A percentile compares a stretch with the other conserved stretches of the same genome.
Evolutionary conservation across 768 basidiomycete genomes (phyloP).

Genomic region (Naematelia aurantialba): DNA sequence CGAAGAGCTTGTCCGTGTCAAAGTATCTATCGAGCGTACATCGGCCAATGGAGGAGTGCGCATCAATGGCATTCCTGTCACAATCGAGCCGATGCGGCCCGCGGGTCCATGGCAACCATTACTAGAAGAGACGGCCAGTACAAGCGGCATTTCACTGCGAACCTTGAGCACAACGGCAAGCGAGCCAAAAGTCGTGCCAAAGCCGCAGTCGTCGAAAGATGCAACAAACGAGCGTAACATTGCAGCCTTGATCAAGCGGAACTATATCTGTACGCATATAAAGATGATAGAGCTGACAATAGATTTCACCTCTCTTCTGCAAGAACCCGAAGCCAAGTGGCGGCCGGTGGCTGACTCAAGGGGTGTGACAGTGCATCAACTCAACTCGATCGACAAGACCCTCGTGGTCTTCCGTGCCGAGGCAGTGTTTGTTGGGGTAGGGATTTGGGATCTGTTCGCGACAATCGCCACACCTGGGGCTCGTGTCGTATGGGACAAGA

Average conservation of each 20-base stretch:
- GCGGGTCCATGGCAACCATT: slow-evolving; percentile 19
- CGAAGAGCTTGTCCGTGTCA: slow-evolving; percentile 75
- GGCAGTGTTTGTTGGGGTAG: slow-evolving; percentile 92
- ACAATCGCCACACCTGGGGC: slow-evolving; percentile 83
- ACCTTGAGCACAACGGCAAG: slow-evolving; percentile 40
- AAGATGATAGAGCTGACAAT: slow-evolving; percentile 9
- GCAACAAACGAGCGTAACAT: slow-evolving; percentile 55
- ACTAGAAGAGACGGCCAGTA: slow-evolving; percentile 40
- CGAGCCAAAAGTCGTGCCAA: slow-evolving; percentile 4
- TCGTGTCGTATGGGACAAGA: slow-evolving; percentile 79
- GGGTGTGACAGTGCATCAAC: slow-evolving; percentile 89
- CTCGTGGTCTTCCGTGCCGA: slow-evolving; percentile 93
- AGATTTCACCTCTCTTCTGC: slow-evolving; percentile 88
- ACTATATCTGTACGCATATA: slow-evolving; percentile 69
- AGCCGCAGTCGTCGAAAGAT: not conserved
- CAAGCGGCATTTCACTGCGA: slow-evolving; percentile 43
- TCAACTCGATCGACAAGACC: slow-evolving; percentile 95
- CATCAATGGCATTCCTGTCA: slow-evolving; percentile 71
- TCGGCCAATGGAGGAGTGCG: slow-evolving; percentile 66
- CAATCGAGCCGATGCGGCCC: slow-evolving; percentile 33
- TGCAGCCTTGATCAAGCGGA: slow-evolving; percentile 77
- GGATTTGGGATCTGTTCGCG: slow-evolving; percentile 89
- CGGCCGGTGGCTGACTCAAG: slow-evolving; percentile 69
- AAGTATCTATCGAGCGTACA: slow-evolving; percentile 73
- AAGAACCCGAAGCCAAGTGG: slow-evolving; percentile 99